A percentile compares a stretch with the other conserved stretches of the same genome.
Conservation (phyloP, 345 rosid genomes). For the Hibiscus tridactylites region DNA sequence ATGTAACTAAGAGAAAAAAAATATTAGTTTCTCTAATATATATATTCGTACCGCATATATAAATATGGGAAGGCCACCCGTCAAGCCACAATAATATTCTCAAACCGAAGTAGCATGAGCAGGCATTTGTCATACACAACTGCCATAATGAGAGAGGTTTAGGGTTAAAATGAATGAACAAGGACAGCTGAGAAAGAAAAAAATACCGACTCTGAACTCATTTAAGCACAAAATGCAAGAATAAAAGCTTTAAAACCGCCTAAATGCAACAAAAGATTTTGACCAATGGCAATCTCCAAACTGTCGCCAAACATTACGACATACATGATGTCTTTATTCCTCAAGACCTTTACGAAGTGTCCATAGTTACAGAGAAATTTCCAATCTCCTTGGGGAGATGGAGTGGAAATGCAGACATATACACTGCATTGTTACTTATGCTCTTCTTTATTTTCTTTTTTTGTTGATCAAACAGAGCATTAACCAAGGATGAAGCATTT, state of each 20-base stretch:
- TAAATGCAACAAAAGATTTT: neutral
- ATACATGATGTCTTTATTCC: neutral
- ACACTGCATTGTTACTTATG: neutral
- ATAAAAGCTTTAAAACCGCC: neutral
- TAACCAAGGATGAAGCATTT: neutral
- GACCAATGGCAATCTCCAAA: neutral
- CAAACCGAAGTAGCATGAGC: conserved; percentile 50
- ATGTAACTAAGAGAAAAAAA: neutral
- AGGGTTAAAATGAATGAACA: neutral
- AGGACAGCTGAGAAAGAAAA: neutral
- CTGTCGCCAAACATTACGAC: neutral
- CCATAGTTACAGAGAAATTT: neutral
- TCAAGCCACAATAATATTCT: conserved; percentile 46
- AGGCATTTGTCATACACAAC: conserved; percentile 40
- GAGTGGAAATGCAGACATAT: neutral
- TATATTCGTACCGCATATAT: conserved; percentile 39
- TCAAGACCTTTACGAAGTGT: neutral
- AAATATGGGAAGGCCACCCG: conserved; percentile 51
- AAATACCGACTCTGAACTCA: neutral
- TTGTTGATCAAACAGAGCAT: neutral
- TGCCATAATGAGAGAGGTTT: conserved; percentile 16
- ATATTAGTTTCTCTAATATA: neutral
- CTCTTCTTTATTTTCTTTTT: neutral
- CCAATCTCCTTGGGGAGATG: neutral
- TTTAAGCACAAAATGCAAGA: neutral